Conservation (phyloP, 1,139 yeast species). For the Oligophagozyma castellii region DNA sequence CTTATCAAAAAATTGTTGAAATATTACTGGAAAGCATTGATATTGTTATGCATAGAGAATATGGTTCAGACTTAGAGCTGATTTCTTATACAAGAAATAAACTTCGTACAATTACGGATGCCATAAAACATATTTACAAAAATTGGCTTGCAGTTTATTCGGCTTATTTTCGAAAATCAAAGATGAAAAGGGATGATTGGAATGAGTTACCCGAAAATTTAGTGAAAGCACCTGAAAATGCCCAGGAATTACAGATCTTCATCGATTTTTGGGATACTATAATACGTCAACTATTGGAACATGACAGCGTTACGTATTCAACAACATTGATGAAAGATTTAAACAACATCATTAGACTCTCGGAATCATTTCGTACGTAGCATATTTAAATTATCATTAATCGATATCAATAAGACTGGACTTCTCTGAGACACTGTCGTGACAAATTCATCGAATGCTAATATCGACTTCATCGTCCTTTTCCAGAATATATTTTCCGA, state of each 20-base stretch:
- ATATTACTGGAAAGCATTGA: conserved; percentile 37
- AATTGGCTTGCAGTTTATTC: conserved; percentile 50
- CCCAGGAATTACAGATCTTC: conserved; percentile 28
- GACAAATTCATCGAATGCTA: no score
- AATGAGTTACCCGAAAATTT: conserved; percentile 16
- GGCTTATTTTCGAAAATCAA: conserved; percentile 27
- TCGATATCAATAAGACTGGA: no score
- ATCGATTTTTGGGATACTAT: conserved; percentile 48
- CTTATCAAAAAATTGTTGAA: conserved; percentile 36
- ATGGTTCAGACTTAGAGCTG: conserved; percentile 44
- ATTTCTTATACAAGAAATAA: conserved; percentile 32
- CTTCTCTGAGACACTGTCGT: no score
- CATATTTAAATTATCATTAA: no score
- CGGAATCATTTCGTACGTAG: no score
- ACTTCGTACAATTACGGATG: conserved; percentile 29
- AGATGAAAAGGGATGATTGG: conserved; percentile 18
- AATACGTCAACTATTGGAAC: no score
- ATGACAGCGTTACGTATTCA: no score
- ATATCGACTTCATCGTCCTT: no score
- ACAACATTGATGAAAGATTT: no score
- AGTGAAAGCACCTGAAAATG: conserved; percentile 24
- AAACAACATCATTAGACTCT: no score
- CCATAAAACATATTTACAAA: conserved; percentile 30
- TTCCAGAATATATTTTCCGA: no score
- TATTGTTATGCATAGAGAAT: conserved; percentile 38